Percentiles rank a stretch among this genome's conserved stretches.
phyloP scores from a whole-genome alignment of 2,329 filamentous ascomycete species.

The Daldinia sp. region DNA sequence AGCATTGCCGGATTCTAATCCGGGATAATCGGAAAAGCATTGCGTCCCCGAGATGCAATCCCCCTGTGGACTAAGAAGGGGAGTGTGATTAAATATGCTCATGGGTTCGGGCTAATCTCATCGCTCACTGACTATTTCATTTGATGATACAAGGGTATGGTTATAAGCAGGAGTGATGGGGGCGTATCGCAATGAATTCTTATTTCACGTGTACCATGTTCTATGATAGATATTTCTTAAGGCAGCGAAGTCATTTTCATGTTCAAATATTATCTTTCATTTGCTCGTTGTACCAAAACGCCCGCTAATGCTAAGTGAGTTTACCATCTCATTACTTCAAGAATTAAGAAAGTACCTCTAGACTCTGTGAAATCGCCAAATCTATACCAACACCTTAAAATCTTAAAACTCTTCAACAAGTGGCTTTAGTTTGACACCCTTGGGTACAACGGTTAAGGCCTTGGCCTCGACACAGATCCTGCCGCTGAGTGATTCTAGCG shows the following conservation, averaged over 20 bases:
- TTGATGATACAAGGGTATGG: background rate
- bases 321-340: background rate
- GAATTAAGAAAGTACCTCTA: background rate
- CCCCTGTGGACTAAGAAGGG: background rate
- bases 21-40: background rate
- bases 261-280: constrained; percentile 12
- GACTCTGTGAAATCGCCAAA: background rate
- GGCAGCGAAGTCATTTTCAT: background rate
- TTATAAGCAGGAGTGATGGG: background rate
- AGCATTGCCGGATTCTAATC: too few species aligned
- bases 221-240: constrained; percentile 3
- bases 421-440: constrained; percentile 52
- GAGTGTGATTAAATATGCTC: background rate
- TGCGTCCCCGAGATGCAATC: background rate
- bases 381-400: background rate
- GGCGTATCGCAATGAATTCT: background rate
- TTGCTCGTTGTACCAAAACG: background rate
- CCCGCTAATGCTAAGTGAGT: background rate
- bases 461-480: constrained; percentile 65
- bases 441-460: constrained; percentile 67
- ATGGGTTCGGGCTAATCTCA: background rate
- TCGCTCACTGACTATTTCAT: background rate
- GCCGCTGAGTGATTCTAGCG: constrained; percentile 64
- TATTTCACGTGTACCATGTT: background rate
- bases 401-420: constrained; percentile 52